A percentile compares a stretch with the other conserved stretches of the same genome.
Evolutionary conservation across 2,329 filamentous ascomycete genomes (phyloP).

Genomic region (Aspergillus melleus): DNA sequence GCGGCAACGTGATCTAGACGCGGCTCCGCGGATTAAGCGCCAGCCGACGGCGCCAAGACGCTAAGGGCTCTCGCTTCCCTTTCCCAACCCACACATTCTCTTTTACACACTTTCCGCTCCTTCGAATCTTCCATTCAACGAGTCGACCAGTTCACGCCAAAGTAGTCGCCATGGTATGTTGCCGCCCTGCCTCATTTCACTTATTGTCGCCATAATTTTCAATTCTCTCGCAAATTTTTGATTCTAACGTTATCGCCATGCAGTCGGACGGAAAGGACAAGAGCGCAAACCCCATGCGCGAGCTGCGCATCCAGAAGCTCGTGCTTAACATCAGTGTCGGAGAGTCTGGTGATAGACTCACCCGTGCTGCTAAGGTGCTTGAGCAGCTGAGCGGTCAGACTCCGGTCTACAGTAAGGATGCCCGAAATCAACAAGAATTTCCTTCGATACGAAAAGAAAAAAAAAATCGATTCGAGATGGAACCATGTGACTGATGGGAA

Average conservation of each 20-base stretch:
- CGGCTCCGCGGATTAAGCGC: slow-evolving; percentile 27
- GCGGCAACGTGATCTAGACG: slow-evolving; percentile 17
- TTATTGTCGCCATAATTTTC: background rate
- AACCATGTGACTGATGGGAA: slow-evolving; percentile 19
- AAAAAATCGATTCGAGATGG: background rate
- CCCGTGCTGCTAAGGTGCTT: slow-evolving; percentile 98
- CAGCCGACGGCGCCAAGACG: slow-evolving; percentile 32
- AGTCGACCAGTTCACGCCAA: slow-evolving; percentile 41
- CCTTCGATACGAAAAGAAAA: background rate
- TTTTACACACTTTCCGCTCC: slow-evolving; percentile 35
- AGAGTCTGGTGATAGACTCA: slow-evolving; percentile 99
- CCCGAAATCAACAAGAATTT: slow-evolving; percentile 23
- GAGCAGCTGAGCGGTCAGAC: slow-evolving; percentile 99
- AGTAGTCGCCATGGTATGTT: slow-evolving; percentile 52
- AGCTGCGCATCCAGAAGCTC: slow-evolving; percentile 99
- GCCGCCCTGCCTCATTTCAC: slow-evolving; percentile 3
- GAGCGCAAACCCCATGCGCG: slow-evolving; percentile 96
- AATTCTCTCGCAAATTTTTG: slow-evolving; percentile 3
- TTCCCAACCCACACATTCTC: slow-evolving; percentile 37
- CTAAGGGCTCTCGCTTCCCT: slow-evolving; percentile 40
- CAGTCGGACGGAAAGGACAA: slow-evolving; percentile 74
- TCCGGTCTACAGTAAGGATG: slow-evolving; percentile 88
- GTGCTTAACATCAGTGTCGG: slow-evolving; percentile 99
- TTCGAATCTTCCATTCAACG: slow-evolving; percentile 33
- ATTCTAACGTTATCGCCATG: slow-evolving; percentile 33